Percentiles rank a stretch among this genome's conserved stretches.
phyloP scores from a whole-genome alignment of 768 basidiomycete genomes.

The Phanerochaete carnosa region DNA sequence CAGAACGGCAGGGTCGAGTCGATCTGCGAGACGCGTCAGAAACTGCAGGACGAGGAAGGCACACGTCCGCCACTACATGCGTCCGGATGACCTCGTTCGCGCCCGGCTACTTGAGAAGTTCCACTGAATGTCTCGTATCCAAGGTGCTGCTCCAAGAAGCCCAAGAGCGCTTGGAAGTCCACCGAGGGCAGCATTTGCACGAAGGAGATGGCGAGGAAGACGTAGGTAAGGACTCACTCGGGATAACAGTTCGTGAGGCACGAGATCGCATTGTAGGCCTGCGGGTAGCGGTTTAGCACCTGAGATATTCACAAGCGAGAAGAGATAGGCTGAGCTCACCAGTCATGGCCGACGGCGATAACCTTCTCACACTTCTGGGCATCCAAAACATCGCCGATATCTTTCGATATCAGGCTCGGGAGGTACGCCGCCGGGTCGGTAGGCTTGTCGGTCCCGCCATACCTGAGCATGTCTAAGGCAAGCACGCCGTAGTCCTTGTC shows the following conservation, averaged over 20 bases:
- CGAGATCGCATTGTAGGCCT: constrained; percentile 40
- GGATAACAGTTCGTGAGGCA: too few species aligned
- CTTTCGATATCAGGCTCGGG: constrained; percentile 21
- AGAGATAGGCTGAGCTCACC: constrained; percentile 13
- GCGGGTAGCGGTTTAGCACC: not conserved
- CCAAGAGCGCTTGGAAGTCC: constrained; percentile 24
- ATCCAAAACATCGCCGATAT: constrained; percentile 33
- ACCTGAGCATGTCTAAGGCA: constrained; percentile 46
- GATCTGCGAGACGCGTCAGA: too few species aligned
- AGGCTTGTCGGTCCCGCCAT: constrained; percentile 44
- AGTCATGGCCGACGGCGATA: constrained; percentile 32
- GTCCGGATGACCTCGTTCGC: constrained; percentile 30
- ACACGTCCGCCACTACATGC: constrained; percentile 27
- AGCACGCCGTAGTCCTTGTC: constrained; percentile 40
- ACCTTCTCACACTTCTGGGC: constrained; percentile 20
- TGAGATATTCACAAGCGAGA: not conserved
- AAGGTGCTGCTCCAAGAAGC: constrained; percentile 21
- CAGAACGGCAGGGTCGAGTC: too few species aligned
- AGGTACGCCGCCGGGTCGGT: constrained; percentile 24
- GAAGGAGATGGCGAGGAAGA: constrained; percentile 34
- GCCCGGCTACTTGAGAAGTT: constrained; percentile 29
- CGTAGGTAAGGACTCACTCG: constrained; percentile 37
- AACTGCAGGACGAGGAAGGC: not conserved
- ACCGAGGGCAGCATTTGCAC: constrained; percentile 23
- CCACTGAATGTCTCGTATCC: constrained; percentile 38